phyloP scores from a whole-genome alignment of 202 grass and related monocot species.

The Zoysia matrella region DNA sequence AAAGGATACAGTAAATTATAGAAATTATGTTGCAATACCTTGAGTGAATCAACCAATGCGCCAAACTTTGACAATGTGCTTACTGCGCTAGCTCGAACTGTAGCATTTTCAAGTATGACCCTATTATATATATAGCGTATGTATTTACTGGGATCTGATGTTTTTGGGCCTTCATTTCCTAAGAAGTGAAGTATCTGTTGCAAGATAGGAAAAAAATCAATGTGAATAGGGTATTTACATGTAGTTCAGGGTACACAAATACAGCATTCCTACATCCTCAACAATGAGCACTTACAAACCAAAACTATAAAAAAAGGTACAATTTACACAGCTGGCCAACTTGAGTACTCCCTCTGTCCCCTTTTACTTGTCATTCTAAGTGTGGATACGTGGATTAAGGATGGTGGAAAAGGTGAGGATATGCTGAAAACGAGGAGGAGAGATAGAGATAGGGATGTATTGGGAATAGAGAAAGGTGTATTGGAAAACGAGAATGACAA shows the following conservation, averaged over 20 bases:
- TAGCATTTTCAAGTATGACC: slow-evolving; percentile 99
- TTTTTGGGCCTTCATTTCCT: slow-evolving; percentile 99
- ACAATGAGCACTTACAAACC: not conserved
- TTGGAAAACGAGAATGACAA: no score
- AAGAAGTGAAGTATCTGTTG: slow-evolving; percentile 96
- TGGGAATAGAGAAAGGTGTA: no score
- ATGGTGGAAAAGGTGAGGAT: no score
- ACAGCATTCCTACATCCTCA: not conserved
- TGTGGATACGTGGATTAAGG: no score
- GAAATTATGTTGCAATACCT: slow-evolving; percentile 59
- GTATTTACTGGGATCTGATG: slow-evolving; percentile 97
- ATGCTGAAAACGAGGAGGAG: no score
- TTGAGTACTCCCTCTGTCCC: not conserved
- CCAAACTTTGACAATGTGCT: slow-evolving; percentile 98
- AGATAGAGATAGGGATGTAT: no score
- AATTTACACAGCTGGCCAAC: slow-evolving; percentile 11
- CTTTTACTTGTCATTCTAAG: no score
- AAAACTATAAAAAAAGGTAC: not conserved
- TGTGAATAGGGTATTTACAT: slow-evolving; percentile 29
- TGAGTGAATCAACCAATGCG: slow-evolving; percentile 87
- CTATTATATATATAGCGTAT: slow-evolving; percentile 98
- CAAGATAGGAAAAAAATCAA: slow-evolving; percentile 27
- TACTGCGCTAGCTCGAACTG: slow-evolving; percentile 94
- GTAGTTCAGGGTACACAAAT: slow-evolving; percentile 13
- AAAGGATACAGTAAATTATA: slow-evolving; percentile 16